Evolutionary conservation across 1,284 basidiomycete species (phyloP), one percentile per base, ranked within the genome.

Genomic region (Marasmius oreades): DNA sequence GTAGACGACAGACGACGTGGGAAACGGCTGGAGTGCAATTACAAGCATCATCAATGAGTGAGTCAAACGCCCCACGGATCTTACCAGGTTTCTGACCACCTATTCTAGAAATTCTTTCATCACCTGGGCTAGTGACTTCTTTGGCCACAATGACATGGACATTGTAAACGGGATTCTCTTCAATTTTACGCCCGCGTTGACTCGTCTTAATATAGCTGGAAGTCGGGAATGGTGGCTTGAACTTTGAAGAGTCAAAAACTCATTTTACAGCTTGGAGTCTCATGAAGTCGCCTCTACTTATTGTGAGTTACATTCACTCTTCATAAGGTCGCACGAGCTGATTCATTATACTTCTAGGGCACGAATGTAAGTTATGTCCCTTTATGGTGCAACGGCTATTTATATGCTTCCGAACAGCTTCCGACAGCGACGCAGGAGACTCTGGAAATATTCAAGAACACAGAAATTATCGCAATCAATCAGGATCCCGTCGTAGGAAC

Each of bases 231-330:
- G 82, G 81, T 8, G 76, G 78, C 20, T 71, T 85, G 45, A 82
- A 79, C 1, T 78, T 71, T 61, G 82, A 86, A 23, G 84, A 86
- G 67, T 67, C 77, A 6, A 85, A 85, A 66, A 75, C 82, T 1
- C 82, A 85, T 62, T 85, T 84, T 67, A 84, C 81, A 0, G 82
- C 80, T 3, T 86, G 84, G 85, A 82, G 83, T 18, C 69, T 86
- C 24, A 78, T 85, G 76, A 84, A 82, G 64, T 82, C 81, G 0
- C 82, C 81, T 12, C 69, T 82, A 5, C 66, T 83, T 52, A 77
- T 82, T 55, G 70, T 43, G 28, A 34, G n/a, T 8, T 44, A 26
- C n/a, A n/a, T n/a, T 31, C 28, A 4, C 37, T n/a, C 16, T 34
- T 11, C 10, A 28, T 0, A 10, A 16, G n/a, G 7, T n/a, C 14